Evolutionary conservation across 768 basidiomycete genomes (phyloP).

Genomic region (Podaxis mareebaensis): DNA sequence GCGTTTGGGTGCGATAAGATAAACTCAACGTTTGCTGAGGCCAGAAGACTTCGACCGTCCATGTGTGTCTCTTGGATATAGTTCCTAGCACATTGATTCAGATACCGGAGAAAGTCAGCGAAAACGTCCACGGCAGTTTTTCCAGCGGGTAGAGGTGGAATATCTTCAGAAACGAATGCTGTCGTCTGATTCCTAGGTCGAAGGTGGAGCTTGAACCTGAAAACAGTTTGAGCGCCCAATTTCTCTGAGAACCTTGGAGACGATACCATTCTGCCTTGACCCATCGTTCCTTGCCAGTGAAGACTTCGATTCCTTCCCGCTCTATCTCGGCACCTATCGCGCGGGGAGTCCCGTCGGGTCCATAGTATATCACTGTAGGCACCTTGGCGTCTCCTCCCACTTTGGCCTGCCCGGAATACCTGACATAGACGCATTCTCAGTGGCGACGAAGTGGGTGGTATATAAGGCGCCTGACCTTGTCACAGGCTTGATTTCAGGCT

Average conservation of each 20-base stretch:
- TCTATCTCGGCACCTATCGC: constrained; percentile 16
- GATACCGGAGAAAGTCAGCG: constrained; percentile 49
- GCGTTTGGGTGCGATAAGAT: constrained; percentile 62
- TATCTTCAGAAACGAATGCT: constrained; percentile 12
- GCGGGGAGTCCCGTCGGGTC: constrained; percentile 10
- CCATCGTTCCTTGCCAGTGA: constrained; percentile 16
- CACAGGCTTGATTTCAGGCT: constrained; percentile 39
- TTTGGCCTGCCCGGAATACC: constrained; percentile 26
- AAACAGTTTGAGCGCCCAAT: neutral
- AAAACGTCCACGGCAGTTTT: constrained; percentile 43
- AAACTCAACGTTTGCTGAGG: constrained; percentile 41
- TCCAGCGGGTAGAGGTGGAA: constrained; percentile 42
- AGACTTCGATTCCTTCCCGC: constrained; percentile 13
- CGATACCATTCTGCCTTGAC: constrained; percentile 16
- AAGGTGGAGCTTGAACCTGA: constrained; percentile 32
- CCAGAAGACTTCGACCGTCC: constrained; percentile 44
- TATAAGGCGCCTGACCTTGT: constrained; percentile 32
- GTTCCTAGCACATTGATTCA: constrained; percentile 41
- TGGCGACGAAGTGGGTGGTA: constrained; percentile 1
- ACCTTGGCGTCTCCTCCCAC: constrained; percentile 33
- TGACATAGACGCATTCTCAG: neutral
- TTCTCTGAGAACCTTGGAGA: neutral
- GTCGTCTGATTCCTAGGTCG: constrained; percentile 24
- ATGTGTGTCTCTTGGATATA: constrained; percentile 50
- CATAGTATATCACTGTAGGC: constrained; percentile 38